Evolutionary conservation across 345 rosid species (phyloP), one percentile per base, ranked within the genome.

Genomic region (Populus nigra): DNA sequence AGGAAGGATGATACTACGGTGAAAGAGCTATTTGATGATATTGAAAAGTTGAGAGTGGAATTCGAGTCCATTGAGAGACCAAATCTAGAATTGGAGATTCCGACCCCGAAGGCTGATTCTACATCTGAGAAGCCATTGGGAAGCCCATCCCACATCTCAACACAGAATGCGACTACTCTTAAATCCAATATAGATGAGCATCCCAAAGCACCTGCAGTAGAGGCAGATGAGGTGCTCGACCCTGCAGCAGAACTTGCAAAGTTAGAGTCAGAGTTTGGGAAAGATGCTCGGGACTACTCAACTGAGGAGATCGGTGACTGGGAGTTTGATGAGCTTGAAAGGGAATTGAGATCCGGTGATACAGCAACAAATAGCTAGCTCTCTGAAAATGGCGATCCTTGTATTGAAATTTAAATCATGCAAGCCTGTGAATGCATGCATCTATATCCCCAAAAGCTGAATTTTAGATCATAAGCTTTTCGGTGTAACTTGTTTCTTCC

Each of bases 291-390:
- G 63, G 94, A 91, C 86, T 95, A 95, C 85, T 85, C 96, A 1
- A 70, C 81, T 4, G 94, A 89, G 75, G 99, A 95, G 88, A 88
- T 95, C 74, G 91, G 91, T 75, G 98, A 85, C 82, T 95, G 99
- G 98, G 99, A 95, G 78, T 95, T 95, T 22, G 99, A 95, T 68
- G 99, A 95, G 87, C 99, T 93, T 13, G 98, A 95, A 80, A 89
- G 87, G 82, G 99, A 95, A 79, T 77, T 95, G 71, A 88, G 72
- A 73, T 83, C 91, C 31, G 85, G 85, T 23, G 88, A 88, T 77
- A 47, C 90, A 15, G 63, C 84, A 33, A 18, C 78, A 1, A 47
- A 78, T 70, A 68, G 76, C 36, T 27, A 31, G 31, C n/a, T 2
- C n/a, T 62, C 43, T 35, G 63, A 22, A 50, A 61, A 39, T 53